phyloP scores from a whole-genome alignment of 2,329 filamentous ascomycete genomes.

The Trichophyton verrucosum region DNA sequence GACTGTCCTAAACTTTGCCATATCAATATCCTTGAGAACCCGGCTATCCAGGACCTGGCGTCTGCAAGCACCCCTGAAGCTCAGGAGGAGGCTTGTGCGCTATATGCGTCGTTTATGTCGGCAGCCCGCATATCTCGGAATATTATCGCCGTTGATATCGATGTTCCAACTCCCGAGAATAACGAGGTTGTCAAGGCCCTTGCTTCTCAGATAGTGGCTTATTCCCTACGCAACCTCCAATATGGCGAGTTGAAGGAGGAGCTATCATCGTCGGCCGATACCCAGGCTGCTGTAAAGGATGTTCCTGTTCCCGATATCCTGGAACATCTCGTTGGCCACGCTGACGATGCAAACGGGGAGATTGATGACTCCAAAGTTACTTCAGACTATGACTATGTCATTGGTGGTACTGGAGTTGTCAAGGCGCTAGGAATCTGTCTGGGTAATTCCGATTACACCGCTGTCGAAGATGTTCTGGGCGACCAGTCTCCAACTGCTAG shows the following conservation, averaged over 20 bases:
- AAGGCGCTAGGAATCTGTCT: conserved; percentile 87
- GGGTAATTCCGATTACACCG: conserved; percentile 55
- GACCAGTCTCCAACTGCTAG: conserved; percentile 35
- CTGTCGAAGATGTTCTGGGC: conserved; percentile 16
- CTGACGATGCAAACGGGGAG: conserved; percentile 37
- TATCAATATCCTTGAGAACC: conserved; percentile 73
- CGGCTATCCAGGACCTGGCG: conserved; percentile 49
- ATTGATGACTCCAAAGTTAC: conserved; percentile 55
- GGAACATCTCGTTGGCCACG: conserved; percentile 71
- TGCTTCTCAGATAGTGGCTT: conserved; percentile 88
- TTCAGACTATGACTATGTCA: conserved; percentile 87
- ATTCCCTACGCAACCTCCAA: conserved; percentile 86
- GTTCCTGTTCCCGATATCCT: conserved; percentile 69
- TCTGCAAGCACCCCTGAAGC: conserved; percentile 64
- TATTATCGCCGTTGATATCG: conserved; percentile 81
- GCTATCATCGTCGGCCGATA: conserved; percentile 31
- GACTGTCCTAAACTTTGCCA: conserved; percentile 73
- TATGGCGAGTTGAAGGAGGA: conserved; percentile 55
- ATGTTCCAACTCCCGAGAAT: conserved; percentile 68
- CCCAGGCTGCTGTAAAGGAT: conserved; percentile 35
- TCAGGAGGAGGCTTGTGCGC: conserved; percentile 85
- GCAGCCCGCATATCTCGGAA: conserved; percentile 72
- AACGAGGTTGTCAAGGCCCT: conserved; percentile 84
- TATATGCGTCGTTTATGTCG: conserved; percentile 84
- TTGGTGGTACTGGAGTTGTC: conserved; percentile 87